A percentile compares a stretch with the other conserved stretches of the same genome.
Conservation (phyloP, 495 filamentous ascomycete genomes). For the Aspergillus bertholletiae region DNA sequence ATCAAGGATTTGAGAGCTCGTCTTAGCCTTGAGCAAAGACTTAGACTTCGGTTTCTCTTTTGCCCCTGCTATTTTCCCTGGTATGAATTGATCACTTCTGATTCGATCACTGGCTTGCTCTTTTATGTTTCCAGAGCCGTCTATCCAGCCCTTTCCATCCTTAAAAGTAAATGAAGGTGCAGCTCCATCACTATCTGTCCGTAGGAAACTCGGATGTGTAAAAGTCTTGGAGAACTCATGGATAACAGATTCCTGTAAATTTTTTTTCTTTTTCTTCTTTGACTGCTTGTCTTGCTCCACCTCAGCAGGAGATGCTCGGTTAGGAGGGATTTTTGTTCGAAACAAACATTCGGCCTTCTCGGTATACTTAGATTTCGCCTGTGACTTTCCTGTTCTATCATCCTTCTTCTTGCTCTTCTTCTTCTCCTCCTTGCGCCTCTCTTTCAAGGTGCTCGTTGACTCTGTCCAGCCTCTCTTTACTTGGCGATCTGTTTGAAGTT, state of each 20-base stretch:
- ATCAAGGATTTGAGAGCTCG: not conserved
- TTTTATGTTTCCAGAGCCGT: constrained; percentile 74
- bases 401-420: constrained; percentile 48
- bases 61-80: constrained; percentile 33
- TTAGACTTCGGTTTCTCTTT: constrained; percentile 31
- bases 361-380: constrained; percentile 71
- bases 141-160: constrained; percentile 84
- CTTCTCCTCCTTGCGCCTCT: constrained; percentile 44
- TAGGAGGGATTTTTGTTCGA: constrained; percentile 70
- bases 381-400: constrained; percentile 54
- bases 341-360: constrained; percentile 77
- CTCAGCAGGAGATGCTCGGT: constrained; percentile 35
- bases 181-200: constrained; percentile 33
- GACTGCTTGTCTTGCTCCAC: constrained; percentile 40
- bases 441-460: constrained; percentile 48
- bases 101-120: constrained; percentile 43
- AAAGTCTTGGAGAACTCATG: constrained; percentile 79
- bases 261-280: constrained; percentile 52
- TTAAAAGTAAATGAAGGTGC: constrained; percentile 37
- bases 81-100: constrained; percentile 29
- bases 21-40: not conserved
- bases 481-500: constrained; percentile 67
- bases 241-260: constrained; percentile 57
- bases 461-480: constrained; percentile 92
- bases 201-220: constrained; percentile 76